Evolutionary conservation across 2,329 filamentous ascomycete genomes (phyloP).

Genomic region (Zymoseptoria tritici): DNA sequence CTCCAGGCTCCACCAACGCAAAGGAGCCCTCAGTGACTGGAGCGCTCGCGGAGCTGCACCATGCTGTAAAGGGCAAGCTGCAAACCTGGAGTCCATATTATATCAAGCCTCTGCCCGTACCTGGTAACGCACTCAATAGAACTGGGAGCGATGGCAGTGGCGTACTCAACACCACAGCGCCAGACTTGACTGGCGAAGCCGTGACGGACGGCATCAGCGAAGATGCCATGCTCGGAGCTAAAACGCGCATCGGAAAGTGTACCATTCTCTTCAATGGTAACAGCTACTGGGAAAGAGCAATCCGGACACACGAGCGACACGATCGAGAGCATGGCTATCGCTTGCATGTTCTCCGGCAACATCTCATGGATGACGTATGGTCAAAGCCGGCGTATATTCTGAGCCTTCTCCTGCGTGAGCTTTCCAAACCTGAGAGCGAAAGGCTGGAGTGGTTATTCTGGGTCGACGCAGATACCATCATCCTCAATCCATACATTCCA

Average conservation of each 20-base stretch:
- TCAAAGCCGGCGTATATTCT: conserved; percentile 41
- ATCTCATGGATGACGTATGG: conserved; percentile 39
- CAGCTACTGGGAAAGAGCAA: conserved; percentile 35
- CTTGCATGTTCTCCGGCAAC: conserved; percentile 35
- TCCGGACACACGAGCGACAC: conserved; percentile 36
- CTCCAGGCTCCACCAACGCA: background rate
- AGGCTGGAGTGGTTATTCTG: conserved; percentile 39
- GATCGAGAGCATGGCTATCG: conserved; percentile 37
- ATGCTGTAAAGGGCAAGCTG: conserved; percentile 27
- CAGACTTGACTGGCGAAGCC: conserved; percentile 12
- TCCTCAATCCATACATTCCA: conserved; percentile 38
- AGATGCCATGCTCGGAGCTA: conserved; percentile 24
- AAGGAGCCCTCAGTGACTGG: conserved; percentile 25
- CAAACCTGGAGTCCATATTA: conserved; percentile 25
- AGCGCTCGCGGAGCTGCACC: conserved; percentile 27
- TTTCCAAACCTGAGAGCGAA: conserved; percentile 32
- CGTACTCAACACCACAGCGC: background rate
- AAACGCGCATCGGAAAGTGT: conserved; percentile 32
- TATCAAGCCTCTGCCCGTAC: background rate
- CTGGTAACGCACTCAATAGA: background rate
- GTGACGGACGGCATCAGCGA: conserved; percentile 21
- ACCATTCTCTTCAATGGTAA: conserved; percentile 35
- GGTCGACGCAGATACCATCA: conserved; percentile 39
- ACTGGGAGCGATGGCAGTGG: background rate
- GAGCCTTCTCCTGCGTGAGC: conserved; percentile 32